Conservation (phyloP, 257 asterid species). For the Fraxinus pennsylvanica region DNA sequence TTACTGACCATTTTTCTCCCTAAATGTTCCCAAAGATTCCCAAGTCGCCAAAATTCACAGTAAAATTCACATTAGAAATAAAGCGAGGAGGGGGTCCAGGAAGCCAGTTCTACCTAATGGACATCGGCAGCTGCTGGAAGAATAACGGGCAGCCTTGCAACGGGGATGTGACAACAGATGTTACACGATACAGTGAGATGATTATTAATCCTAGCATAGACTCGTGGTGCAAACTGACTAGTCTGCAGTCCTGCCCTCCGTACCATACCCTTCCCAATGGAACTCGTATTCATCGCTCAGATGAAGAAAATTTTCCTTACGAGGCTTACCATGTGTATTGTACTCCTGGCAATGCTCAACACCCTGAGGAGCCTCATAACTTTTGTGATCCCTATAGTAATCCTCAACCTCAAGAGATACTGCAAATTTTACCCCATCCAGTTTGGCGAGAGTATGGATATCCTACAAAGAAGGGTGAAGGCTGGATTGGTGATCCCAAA, state of each 20-base stretch:
- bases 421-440: slow-evolving; percentile 63
- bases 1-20: neutral
- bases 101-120: slow-evolving; percentile 61
- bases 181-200: slow-evolving; percentile 63
- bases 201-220: slow-evolving; percentile 49
- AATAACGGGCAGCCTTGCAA: slow-evolving; percentile 54
- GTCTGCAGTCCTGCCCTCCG: slow-evolving; percentile 47
- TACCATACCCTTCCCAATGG: slow-evolving; percentile 55
- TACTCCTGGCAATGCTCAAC: slow-evolving; percentile 52
- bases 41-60: slow-evolving; percentile 60
- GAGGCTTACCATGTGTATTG: slow-evolving; percentile 60
- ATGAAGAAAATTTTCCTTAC: slow-evolving; percentile 42
- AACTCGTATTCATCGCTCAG: slow-evolving; percentile 42
- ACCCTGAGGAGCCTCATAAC: slow-evolving; percentile 43
- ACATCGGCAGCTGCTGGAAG: slow-evolving; percentile 68
- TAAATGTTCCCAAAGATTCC: slow-evolving; percentile 39
- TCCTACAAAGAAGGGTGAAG: slow-evolving; percentile 53
- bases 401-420: slow-evolving; percentile 65
- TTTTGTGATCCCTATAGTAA: slow-evolving; percentile 60
- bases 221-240: slow-evolving; percentile 46
- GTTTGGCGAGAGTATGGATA: slow-evolving; percentile 65
- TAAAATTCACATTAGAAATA: slow-evolving; percentile 51
- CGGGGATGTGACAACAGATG: slow-evolving; percentile 61
- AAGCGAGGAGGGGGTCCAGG: slow-evolving; percentile 49
- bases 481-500: slow-evolving; percentile 63